Conservation (phyloP, 306 rosid genomes). For the Trifolium fragiferum region DNA sequence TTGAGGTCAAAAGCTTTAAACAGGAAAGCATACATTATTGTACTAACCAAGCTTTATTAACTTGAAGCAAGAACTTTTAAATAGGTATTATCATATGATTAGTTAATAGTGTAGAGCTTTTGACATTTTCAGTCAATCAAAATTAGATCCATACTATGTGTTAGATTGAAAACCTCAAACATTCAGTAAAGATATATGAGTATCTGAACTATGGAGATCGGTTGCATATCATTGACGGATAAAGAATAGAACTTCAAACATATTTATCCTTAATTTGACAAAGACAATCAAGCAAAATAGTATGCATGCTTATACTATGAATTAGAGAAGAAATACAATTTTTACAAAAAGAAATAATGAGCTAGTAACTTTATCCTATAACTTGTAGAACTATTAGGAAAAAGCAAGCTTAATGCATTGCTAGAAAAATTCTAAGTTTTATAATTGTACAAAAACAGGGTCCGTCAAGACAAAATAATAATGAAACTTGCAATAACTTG, state of each 20-base stretch:
- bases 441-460: constrained; percentile 4
- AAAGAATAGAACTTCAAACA: constrained; percentile 9
- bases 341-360: not conserved
- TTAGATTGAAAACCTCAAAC: not conserved
- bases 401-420: constrained; percentile 20
- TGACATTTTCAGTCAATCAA: constrained; percentile 1
- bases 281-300: constrained; percentile 22
- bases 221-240: not conserved
- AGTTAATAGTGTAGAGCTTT: not conserved
- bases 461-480: constrained; percentile 10
- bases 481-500: not conserved
- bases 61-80: not conserved
- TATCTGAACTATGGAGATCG: not conserved
- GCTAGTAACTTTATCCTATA: constrained; percentile 23
- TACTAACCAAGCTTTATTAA: constrained; percentile 7
- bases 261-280: not conserved
- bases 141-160: not conserved
- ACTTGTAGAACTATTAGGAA: constrained; percentile 20
- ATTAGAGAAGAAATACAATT: constrained; percentile 9
- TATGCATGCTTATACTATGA: not conserved
- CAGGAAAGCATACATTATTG: not conserved
- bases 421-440: not conserved
- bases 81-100: not conserved
- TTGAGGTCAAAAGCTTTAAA: not conserved
- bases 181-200: not conserved